Percentiles rank a stretch among this genome's conserved stretches.
These are phyloP conservation scores for Tylopilus felleus DNA, from an alignment of 768 basidiomycete species.

Conservation along the genomic window DNA sequence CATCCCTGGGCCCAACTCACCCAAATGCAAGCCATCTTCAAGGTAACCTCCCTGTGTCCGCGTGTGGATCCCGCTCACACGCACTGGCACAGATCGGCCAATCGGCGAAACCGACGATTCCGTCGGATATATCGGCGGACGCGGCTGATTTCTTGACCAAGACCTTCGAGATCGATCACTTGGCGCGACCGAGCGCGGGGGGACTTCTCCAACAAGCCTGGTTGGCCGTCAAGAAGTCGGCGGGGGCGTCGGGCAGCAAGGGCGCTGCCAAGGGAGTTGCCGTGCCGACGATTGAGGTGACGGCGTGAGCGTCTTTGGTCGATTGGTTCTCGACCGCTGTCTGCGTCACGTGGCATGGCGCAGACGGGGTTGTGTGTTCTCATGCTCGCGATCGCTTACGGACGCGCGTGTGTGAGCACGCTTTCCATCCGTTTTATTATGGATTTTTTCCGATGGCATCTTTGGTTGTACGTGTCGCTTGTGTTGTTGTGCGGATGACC, in stretches of 20 bases:
- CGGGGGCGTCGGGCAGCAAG: constrained; percentile 22
- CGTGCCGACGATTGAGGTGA: constrained; percentile 30
- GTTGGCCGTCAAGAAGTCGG: constrained; percentile 44
- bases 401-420: no score
- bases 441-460: no score
- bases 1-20: constrained; percentile 95
- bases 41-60: constrained; percentile 43
- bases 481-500: neutral
- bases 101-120: constrained; percentile 81
- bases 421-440: no score
- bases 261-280: constrained; percentile 10
- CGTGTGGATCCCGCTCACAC: neutral
- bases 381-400: no score
- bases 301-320: constrained; percentile 11
- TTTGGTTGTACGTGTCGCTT: neutral
- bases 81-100: constrained; percentile 65
- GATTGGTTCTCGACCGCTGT: no score
- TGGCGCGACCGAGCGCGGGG: constrained; percentile 72
- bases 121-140: constrained; percentile 86
- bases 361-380: no score
- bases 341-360: no score
- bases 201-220: constrained; percentile 75
- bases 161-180: constrained; percentile 85
- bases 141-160: constrained; percentile 82
- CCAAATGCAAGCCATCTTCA: constrained; percentile 99